phyloP scores from a whole-genome alignment of 2,329 filamentous ascomycete genomes.

The Chaetomium strumarium region DNA sequence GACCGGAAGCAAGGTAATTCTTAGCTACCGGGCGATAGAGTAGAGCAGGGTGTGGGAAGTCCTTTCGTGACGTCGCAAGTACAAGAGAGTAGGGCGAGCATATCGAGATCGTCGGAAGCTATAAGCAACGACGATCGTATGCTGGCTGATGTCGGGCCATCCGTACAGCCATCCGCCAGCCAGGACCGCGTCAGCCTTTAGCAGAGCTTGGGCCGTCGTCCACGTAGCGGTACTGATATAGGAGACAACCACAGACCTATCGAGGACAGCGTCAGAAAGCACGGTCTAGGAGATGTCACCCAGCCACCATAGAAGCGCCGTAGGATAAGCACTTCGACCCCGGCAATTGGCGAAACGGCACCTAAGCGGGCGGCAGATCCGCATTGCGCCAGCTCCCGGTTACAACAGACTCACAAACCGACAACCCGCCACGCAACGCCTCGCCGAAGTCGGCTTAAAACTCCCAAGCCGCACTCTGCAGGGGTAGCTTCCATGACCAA shows the following conservation, averaged over 20 bases:
- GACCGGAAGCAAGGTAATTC: not conserved
- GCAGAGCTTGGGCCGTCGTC: not conserved
- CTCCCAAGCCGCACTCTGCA: not conserved
- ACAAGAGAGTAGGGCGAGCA: not conserved
- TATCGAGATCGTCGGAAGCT: not conserved
- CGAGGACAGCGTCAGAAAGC: not conserved
- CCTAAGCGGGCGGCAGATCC: not conserved
- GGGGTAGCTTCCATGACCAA: not conserved
- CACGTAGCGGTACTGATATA: not conserved
- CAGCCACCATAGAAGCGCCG: not conserved
- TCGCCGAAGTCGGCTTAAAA: not conserved
- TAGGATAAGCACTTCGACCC: not conserved
- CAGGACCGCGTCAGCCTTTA: not conserved
- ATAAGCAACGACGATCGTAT: not conserved
- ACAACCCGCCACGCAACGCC: not conserved
- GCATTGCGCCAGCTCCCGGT: not conserved
- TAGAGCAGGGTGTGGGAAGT: not conserved
- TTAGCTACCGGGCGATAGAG: not conserved
- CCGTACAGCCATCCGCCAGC: not conserved
- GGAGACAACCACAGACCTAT: not conserved
- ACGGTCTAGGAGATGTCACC: not conserved
- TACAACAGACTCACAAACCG: not conserved
- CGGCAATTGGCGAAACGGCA: not conserved
- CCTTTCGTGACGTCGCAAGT: not conserved
- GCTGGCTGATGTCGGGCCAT: not conserved